Evolutionary conservation across 768 basidiomycete genomes (phyloP), one percentile per base, ranked within the genome.

Genomic region (Punctularia strigosozonata): DNA sequence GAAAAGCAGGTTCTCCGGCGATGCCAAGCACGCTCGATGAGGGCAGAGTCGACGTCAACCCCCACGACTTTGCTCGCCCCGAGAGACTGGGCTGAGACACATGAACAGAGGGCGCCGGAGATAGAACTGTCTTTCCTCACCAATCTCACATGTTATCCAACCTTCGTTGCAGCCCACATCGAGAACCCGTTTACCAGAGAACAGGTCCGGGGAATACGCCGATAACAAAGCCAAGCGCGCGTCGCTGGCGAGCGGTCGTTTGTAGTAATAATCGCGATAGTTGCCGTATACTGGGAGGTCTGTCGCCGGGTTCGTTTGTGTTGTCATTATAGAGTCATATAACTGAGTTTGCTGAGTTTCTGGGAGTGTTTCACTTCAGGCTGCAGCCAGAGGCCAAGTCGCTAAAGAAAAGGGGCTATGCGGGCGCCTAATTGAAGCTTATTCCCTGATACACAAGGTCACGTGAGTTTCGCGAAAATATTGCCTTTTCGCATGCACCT

Each of bases 121-220:
- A 23, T 12, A 19, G 31, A 14, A 2, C 23, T 4, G 18, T 26
- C 22, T 24, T 4, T 2, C 34, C 64, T 35, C 45, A 80, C 88
- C 88, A n/a, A 91, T 75, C 54, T 91, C 85, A 52, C 81, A 81
- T 1, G 84, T 80, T 25, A 92, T 77, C 68, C 71, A 75, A 6
- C 89, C 89, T 50, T 86, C 79, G 54, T 92, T 94, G 53, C 85
- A 87, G 1, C 89, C 89, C 0, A 92, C 60, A 56, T 94, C 89
- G 8, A 94, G 66, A 3, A 91, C 79, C 34, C 64, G 61, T 42
- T 73, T 71, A 12, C 57, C 68, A 3, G 42, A 20, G 47, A 90
- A 77, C 24, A 81, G 60, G 1, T 56, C 46, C 3, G 55, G 28
- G 0, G n/a, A n/a, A n/a, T n/a, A n/a, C n/a, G n/a, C n/a, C n/a